Conservation (phyloP, 306 rosid species). For the Lotus japonicus region DNA sequence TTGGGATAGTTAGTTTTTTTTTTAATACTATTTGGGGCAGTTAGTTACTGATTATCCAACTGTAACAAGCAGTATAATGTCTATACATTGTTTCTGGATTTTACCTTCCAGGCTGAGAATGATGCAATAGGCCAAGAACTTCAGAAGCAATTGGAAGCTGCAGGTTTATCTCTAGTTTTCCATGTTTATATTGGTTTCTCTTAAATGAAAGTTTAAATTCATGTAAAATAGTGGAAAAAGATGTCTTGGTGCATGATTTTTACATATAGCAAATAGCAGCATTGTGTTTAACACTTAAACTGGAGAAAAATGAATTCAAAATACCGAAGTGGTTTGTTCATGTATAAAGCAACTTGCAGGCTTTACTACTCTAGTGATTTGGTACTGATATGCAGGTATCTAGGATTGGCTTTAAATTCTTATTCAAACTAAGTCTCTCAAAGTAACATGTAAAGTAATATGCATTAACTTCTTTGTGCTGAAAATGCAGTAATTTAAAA, state of each 20-base stretch:
- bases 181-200: constrained; percentile 7
- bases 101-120: constrained; percentile 65
- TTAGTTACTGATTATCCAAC: background rate
- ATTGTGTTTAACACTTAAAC: background rate
- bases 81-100: background rate
- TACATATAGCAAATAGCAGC: background rate
- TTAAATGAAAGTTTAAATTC: background rate
- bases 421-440: background rate
- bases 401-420: background rate
- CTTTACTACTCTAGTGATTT: background rate
- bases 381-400: background rate
- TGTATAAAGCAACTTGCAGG: background rate
- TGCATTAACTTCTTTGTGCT: background rate
- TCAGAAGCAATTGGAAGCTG: constrained; percentile 88
- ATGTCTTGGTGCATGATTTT: background rate
- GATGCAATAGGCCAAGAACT: constrained; percentile 79
- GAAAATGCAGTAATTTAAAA: background rate
- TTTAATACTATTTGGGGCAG: background rate
- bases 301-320: background rate
- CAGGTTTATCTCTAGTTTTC: constrained; percentile 44
- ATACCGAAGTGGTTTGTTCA: background rate
- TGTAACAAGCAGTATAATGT: background rate
- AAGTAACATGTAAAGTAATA: background rate
- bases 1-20: background rate
- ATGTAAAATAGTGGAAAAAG: background rate